Base-by-base conservation (phyloP, 1,284 basidiomycete genomes). In the Trichosporon coremiiforme region DNA sequence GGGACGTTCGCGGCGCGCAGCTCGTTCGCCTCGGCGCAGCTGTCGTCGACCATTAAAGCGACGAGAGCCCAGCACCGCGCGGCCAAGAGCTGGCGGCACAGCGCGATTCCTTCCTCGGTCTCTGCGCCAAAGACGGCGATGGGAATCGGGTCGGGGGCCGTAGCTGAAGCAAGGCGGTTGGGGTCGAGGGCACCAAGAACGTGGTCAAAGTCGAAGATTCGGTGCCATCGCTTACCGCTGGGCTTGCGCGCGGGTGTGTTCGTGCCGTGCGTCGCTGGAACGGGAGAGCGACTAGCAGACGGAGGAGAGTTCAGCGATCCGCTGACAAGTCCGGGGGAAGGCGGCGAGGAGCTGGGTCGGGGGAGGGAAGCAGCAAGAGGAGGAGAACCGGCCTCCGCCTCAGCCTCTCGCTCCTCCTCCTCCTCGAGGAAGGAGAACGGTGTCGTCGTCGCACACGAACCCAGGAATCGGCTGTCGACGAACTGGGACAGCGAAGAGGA, bases 91-190 rank as follows among this genome's bases (percentile, higher is more conserved):
- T 66, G 31, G 66, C 72, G 72, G 63, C 70, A 71, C 25, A 71
- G 68, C 2, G 64, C 66, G 33, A 71, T 38, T 1, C 72, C 72
- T 9, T 65, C 47, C n/a, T 73, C 76, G 8, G 74, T 73, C 63
- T 75, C 73, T 45, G 77, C 77, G 57, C 75, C 71, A 53, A 78
- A 77, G 1, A 78, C 74, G 47, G 75, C 71, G 29, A 76, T 53
- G 25, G 67, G 67, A 20, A 69, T 50, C 0, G 76, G 74, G 12
- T 71, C 66, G 15, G 74, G 73, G 0, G 69, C 57, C 12, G 66
- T 70, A 7, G 66, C 50, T 20, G 57, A 45, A 17, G 76, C 75
- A 8, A 71, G 15, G 7, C 67, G 66, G 41, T 65, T 67, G 13
- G 76, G 76, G 50, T 73, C 68, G n/a, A 77, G 71, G 1, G 76